Percentiles rank a stretch among this genome's conserved stretches.
These are phyloP conservation scores for Trichophyton verrucosum DNA, from an alignment of 2,329 filamentous ascomycete species.

Conservation along the genomic window DNA sequence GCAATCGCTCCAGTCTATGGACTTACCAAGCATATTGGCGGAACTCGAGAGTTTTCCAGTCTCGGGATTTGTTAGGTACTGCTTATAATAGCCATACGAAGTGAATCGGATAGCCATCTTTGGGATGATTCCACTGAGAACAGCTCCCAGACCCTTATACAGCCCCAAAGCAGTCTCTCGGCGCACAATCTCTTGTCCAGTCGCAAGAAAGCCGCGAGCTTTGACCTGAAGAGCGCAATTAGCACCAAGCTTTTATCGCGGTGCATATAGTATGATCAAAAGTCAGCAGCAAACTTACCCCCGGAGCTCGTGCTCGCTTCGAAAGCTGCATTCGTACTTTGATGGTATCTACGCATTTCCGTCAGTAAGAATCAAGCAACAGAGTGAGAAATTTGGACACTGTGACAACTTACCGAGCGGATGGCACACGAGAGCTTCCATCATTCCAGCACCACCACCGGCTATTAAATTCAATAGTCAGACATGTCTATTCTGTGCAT, in stretches of 20 bases:
- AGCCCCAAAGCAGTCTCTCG: slow-evolving; percentile 84
- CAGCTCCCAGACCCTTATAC: slow-evolving; percentile 97
- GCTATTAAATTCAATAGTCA: slow-evolving; percentile 41
- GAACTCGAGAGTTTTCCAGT: slow-evolving; percentile 57
- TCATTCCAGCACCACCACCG: slow-evolving; percentile 95
- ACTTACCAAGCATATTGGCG: slow-evolving; percentile 55
- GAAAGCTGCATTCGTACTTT: slow-evolving; percentile 99
- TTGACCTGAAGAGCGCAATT: slow-evolving; percentile 39
- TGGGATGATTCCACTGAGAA: slow-evolving; percentile 88
- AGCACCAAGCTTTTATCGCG: background rate
- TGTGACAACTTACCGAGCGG: slow-evolving; percentile 55
- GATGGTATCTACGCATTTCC: slow-evolving; percentile 60
- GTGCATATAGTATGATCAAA: background rate
- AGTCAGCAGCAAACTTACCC: slow-evolving; percentile 39
- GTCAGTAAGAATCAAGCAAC: slow-evolving; percentile 10
- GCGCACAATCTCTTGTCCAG: slow-evolving; percentile 73
- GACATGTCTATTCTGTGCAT: slow-evolving; percentile 12
- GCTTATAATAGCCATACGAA: slow-evolving; percentile 92
- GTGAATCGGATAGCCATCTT: slow-evolving; percentile 99
- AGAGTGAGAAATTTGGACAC: background rate
- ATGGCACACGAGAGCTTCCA: slow-evolving; percentile 94
- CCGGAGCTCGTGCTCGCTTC: slow-evolving; percentile 65
- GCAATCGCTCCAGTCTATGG: background rate
- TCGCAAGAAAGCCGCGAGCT: slow-evolving; percentile 74
- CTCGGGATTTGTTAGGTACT: slow-evolving; percentile 56